A percentile compares a stretch with the other conserved stretches of the same genome.
These are phyloP conservation scores for Dioscorea cayenensis DNA, from an alignment of 116 monocot genomes.

Conservation along the genomic window DNA sequence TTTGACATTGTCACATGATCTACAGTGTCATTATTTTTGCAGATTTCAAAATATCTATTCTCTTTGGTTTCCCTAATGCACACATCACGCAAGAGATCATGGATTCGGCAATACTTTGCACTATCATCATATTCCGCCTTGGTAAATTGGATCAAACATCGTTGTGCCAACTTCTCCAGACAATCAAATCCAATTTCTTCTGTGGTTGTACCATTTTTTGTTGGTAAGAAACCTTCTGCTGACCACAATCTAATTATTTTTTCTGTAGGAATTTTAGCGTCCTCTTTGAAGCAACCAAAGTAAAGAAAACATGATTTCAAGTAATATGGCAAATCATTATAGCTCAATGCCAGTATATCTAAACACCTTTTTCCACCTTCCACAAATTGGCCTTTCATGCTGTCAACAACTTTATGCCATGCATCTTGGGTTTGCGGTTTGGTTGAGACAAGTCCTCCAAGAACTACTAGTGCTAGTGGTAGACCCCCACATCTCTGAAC, in stretches of 20 bases:
- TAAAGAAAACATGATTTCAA: conserved; percentile 26
- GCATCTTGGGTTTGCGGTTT: background rate
- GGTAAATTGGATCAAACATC: conserved; percentile 16
- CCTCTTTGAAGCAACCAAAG: conserved; percentile 1
- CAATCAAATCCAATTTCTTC: conserved; percentile 15
- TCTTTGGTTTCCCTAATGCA: conserved; percentile 7
- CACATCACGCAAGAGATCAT: conserved; percentile 15
- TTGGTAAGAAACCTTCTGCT: background rate
- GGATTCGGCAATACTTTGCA: conserved; percentile 1
- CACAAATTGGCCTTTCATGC: background rate
- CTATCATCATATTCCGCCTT: background rate
- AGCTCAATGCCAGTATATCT: no score
- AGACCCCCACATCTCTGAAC: no score
- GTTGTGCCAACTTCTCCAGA: conserved; percentile 12
- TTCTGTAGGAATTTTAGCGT: background rate
- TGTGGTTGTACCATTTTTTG: background rate
- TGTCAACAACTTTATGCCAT: conserved; percentile 10
- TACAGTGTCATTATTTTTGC: background rate
- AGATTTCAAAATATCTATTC: conserved; percentile 8
- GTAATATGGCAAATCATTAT: conserved; percentile 7
- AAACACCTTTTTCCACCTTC: background rate
- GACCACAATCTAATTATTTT: conserved; percentile 9
- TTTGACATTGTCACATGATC: background rate
- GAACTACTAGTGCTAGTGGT: no score
- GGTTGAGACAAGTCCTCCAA: conserved; percentile 16